Conservation (phyloP, 805 yeast species). For the Tetrapisispora taiwanensis region DNA sequence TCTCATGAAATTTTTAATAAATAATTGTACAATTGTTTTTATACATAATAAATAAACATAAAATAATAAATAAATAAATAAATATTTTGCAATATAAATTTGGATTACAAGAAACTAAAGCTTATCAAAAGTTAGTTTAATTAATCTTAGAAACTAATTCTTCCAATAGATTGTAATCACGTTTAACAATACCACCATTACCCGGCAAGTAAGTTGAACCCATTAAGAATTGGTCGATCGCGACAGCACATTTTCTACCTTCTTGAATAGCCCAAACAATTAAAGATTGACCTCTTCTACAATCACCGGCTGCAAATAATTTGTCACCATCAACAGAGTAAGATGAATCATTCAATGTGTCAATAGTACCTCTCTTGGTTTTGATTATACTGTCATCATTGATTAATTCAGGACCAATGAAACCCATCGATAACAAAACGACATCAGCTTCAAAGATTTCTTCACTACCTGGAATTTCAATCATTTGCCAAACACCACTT, state of each 20-base stretch:
- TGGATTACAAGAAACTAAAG: too few relatives aligned
- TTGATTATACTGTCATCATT: conserved; percentile 45
- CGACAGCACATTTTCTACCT: conserved; percentile 97
- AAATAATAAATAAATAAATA: too few relatives aligned
- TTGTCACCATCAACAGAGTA: conserved; percentile 63
- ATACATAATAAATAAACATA: too few relatives aligned
- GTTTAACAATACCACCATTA: conserved; percentile 82
- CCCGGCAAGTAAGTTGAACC: conserved; percentile 82
- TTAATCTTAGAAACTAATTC: conserved; percentile 47
- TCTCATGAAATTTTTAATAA: too few relatives aligned
- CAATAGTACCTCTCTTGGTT: conserved; percentile 77
- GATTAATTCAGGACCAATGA: conserved; percentile 89
- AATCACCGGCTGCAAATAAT: conserved; percentile 93
- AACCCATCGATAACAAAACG: conserved; percentile 92
- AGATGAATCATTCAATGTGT: conserved; percentile 41
- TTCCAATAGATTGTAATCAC: conserved; percentile 67
- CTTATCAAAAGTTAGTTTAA: too few relatives aligned
- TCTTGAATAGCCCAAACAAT: conserved; percentile 99
- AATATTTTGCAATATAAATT: too few relatives aligned
- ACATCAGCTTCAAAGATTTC: conserved; percentile 92
- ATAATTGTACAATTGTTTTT: too few relatives aligned
- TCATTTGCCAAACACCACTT: conserved; percentile 98
- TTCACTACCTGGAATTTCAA: conserved; percentile 90
- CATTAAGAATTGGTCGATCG: conserved; percentile 72
- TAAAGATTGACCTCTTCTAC: conserved; percentile 96